These are phyloP conservation scores for Xylariaceae sp. DNA, from an alignment of 2,329 filamentous ascomycete genomes.

Conservation along the genomic window DNA sequence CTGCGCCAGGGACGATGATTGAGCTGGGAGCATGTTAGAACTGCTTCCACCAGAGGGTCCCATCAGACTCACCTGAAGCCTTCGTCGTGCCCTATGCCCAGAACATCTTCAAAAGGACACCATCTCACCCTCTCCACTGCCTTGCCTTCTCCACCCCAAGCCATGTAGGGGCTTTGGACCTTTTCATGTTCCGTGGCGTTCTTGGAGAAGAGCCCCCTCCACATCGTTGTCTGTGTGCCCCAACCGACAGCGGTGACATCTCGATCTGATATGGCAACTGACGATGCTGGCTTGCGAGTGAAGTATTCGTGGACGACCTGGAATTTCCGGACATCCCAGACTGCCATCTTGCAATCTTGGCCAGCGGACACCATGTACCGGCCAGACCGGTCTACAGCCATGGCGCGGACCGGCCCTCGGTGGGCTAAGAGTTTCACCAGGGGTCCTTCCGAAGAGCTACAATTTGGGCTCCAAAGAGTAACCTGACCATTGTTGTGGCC, in stretches of 20 bases:
- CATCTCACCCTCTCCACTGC: slow-evolving; percentile 74
- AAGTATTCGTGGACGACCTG: slow-evolving; percentile 87
- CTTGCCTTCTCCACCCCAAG: slow-evolving; percentile 81
- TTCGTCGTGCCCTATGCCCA: slow-evolving; percentile 75
- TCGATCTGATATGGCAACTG: slow-evolving; percentile 80
- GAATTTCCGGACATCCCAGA: slow-evolving; percentile 90
- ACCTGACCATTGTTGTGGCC: slow-evolving; percentile 95
- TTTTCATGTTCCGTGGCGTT: slow-evolving; percentile 64
- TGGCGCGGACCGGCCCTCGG: slow-evolving; percentile 74
- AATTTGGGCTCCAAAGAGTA: slow-evolving; percentile 93
- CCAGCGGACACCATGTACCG: slow-evolving; percentile 93
- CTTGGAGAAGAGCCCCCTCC: slow-evolving; percentile 83
- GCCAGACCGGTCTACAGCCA: slow-evolving; percentile 82
- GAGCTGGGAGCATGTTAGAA: slow-evolving; percentile 57
- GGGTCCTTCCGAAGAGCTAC: slow-evolving; percentile 47
- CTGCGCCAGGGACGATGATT: slow-evolving; percentile 86
- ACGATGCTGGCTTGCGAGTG: slow-evolving; percentile 72
- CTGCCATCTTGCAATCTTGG: slow-evolving; percentile 38
- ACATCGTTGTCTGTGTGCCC: slow-evolving; percentile 83
- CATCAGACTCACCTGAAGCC: slow-evolving; percentile 75
- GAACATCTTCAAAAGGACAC: slow-evolving; percentile 92
- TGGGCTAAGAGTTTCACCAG: slow-evolving; percentile 89
- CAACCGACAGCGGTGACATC: slow-evolving; percentile 84
- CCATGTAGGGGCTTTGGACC: slow-evolving; percentile 83
- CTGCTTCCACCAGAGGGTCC: not conserved